These are phyloP conservation scores for Boechera stricta DNA, from an alignment of 345 rosid genomes.

Conservation along the genomic window DNA sequence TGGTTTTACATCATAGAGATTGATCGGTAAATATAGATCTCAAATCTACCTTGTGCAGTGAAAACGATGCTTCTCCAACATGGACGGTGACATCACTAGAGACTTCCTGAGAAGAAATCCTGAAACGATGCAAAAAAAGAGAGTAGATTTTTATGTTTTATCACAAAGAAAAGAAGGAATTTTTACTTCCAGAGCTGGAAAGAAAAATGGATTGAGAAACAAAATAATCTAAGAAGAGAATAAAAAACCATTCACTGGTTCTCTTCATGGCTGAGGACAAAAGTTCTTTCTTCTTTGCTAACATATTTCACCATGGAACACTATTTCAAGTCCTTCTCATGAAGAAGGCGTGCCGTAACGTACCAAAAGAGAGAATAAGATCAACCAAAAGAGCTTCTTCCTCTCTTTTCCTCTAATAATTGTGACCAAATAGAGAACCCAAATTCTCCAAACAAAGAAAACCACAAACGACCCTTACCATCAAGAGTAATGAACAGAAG, in stretches of 20 bases:
- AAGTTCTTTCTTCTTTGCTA: constrained; percentile 77
- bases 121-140: constrained; percentile 37
- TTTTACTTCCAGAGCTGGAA: background rate
- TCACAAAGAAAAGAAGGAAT: background rate
- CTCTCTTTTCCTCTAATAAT: constrained; percentile 26
- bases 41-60: constrained; percentile 75
- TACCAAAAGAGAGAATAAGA: constrained; percentile 28
- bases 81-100: constrained; percentile 88
- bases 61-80: constrained; percentile 75
- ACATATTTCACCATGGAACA: constrained; percentile 66
- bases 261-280: constrained; percentile 86
- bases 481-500: constrained; percentile 14
- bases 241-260: constrained; percentile 81
- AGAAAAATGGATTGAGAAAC: constrained; percentile 7
- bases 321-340: constrained; percentile 38
- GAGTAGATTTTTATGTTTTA: background rate
- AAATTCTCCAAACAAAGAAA: constrained; percentile 25
- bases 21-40: background rate
- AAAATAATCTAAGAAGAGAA: background rate
- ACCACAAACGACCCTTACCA: constrained; percentile 36
- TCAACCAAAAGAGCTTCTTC: constrained; percentile 37
- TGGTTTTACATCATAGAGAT: constrained; percentile 8
- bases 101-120: constrained; percentile 96
- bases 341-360: constrained; percentile 45
- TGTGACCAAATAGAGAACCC: constrained; percentile 28